phyloP scores from a whole-genome alignment of 495 filamentous ascomycete species.

The Daldinia concentrica region DNA sequence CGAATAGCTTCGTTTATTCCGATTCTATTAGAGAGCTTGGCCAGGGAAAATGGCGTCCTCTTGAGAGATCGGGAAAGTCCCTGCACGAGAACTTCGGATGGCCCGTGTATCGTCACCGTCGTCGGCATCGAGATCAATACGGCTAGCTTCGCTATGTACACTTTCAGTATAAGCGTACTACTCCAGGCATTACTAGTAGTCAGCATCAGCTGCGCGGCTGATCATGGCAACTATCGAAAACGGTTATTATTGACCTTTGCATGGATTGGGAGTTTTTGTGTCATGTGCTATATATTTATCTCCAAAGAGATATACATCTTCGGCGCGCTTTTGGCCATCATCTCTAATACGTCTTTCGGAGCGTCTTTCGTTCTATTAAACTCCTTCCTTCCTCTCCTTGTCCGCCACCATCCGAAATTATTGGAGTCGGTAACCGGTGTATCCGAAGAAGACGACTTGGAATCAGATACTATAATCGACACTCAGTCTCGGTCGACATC shows the following conservation, averaged over 20 bases:
- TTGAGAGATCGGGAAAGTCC: constrained; percentile 76
- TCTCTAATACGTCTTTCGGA: constrained; percentile 90
- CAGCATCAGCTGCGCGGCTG: constrained; percentile 93
- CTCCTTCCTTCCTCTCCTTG: constrained; percentile 82
- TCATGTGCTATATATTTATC: constrained; percentile 89
- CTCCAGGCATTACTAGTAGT: constrained; percentile 90
- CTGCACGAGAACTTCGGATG: constrained; percentile 65
- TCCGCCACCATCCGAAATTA: constrained; percentile 75
- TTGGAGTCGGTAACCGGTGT: constrained; percentile 44
- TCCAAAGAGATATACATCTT: constrained; percentile 77
- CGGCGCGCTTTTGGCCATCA: constrained; percentile 81
- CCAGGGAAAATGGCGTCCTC: constrained; percentile 86
- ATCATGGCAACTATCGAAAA: constrained; percentile 94
- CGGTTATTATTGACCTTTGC: constrained; percentile 84
- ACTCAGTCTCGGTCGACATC: constrained; percentile 41
- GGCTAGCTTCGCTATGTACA: constrained; percentile 98
- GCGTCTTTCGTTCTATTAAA: constrained; percentile 88
- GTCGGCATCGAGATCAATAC: constrained; percentile 91
- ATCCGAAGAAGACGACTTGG: constrained; percentile 46
- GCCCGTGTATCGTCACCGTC: constrained; percentile 84
- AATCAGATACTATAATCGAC: constrained; percentile 30
- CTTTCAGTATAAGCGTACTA: constrained; percentile 90
- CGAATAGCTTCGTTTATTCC: constrained; percentile 88
- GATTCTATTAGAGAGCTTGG: constrained; percentile 93
- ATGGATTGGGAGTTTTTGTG: constrained; percentile 78